Percentiles rank a stretch among this genome's conserved stretches.
Evolutionary conservation across 2,329 filamentous ascomycete species (phyloP).

Genomic region (Pseudogymnoascus sp.): DNA sequence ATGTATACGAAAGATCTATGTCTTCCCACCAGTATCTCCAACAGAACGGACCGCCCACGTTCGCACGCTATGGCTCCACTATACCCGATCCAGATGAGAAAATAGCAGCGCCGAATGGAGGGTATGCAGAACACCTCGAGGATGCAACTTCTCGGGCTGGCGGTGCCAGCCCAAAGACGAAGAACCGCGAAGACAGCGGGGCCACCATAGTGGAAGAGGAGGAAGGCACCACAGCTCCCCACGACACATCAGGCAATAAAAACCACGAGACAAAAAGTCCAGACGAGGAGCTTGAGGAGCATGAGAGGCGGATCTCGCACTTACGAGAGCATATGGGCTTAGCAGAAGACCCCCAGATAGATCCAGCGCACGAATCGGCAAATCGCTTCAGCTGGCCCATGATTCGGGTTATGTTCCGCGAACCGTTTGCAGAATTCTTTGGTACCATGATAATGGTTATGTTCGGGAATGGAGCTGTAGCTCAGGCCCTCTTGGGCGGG

Average conservation of each 20-base stretch:
- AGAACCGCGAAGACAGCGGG: neutral
- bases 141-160: neutral
- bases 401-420: constrained; percentile 42
- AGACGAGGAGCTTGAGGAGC: neutral
- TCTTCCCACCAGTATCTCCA: neutral
- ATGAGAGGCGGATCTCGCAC: neutral
- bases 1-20: neutral
- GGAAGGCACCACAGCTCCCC: neutral
- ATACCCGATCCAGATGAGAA: neutral
- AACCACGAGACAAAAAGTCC: neutral
- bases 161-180: neutral
- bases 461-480: constrained; percentile 64
- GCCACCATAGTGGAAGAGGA: neutral
- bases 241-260: neutral
- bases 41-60: neutral
- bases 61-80: neutral
- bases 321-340: constrained; percentile 1
- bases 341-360: constrained; percentile 15
- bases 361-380: constrained; percentile 25
- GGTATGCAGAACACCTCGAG: neutral
- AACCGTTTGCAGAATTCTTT: constrained; percentile 59
- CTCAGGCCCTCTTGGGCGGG: constrained; percentile 55
- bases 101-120: neutral
- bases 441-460: constrained; percentile 60
- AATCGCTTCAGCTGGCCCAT: constrained; percentile 42